phyloP scores from a whole-genome alignment of 2,329 filamentous ascomycete species.

The Thelonectria discophora region DNA sequence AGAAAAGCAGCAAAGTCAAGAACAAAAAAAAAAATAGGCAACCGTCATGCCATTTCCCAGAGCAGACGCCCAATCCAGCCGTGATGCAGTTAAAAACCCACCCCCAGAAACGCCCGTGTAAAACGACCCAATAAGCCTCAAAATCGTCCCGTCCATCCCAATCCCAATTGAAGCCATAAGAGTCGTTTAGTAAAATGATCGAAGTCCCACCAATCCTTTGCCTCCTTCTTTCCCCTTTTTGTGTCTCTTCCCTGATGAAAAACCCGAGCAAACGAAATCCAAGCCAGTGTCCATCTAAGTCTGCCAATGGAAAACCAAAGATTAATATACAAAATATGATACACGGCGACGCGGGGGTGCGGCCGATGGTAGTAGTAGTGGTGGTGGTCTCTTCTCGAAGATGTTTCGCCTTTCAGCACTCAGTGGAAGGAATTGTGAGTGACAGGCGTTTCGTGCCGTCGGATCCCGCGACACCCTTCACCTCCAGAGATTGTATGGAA shows the following conservation, averaged over 20 bases:
- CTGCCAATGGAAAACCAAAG: slow-evolving; percentile 31
- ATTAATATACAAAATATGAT: slow-evolving; percentile 38
- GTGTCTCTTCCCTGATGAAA: slow-evolving; percentile 1
- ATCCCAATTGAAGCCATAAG: slow-evolving; percentile 15
- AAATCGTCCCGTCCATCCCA: slow-evolving; percentile 18
- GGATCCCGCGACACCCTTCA: slow-evolving; percentile 36
- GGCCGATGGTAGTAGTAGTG: background rate
- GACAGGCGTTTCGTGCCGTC: slow-evolving; percentile 43
- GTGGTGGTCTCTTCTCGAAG: too few species aligned
- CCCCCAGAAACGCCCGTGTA: slow-evolving; percentile 17
- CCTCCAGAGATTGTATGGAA: slow-evolving; percentile 42
- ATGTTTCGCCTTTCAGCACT: slow-evolving; percentile 17
- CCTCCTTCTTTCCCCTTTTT: slow-evolving; percentile 2
- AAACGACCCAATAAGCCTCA: slow-evolving; percentile 16
- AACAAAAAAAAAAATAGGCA: background rate
- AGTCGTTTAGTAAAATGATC: slow-evolving; percentile 16
- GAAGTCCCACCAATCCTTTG: slow-evolving; percentile 13
- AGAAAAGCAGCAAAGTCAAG: slow-evolving; percentile 18
- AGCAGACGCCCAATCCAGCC: slow-evolving; percentile 26
- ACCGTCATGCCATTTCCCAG: slow-evolving; percentile 21
- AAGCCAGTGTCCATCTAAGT: slow-evolving; percentile 20
- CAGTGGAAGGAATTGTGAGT: slow-evolving; percentile 40
- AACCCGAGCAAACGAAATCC: slow-evolving; percentile 14
- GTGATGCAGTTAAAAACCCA: slow-evolving; percentile 28
- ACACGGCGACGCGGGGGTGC: slow-evolving; percentile 19